Percentiles rank a stretch among this genome's conserved stretches.
Conservation (phyloP, 306 rosid species). For the Pyrus communis region DNA sequence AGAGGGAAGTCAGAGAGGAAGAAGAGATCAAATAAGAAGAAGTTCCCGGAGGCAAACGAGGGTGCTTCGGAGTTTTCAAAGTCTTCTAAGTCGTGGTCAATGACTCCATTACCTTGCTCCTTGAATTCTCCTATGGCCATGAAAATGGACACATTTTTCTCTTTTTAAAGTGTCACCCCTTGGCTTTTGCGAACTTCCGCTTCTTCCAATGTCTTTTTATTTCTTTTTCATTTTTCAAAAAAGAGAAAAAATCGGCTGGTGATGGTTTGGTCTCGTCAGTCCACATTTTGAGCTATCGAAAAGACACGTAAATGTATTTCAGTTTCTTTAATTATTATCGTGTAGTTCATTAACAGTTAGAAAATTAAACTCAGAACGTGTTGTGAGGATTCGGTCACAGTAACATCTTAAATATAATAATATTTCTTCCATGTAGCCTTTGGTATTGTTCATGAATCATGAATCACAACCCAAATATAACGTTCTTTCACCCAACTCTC, state of each 20-base stretch:
- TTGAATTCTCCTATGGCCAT: conserved; percentile 28
- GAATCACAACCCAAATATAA: not conserved
- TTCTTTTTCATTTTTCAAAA: too few relatives aligned
- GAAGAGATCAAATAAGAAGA: conserved; percentile 31
- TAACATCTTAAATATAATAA: too few relatives aligned
- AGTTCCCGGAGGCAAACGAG: conserved; percentile 34
- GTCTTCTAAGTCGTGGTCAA: conserved; percentile 59
- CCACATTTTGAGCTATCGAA: rapidly evolving
- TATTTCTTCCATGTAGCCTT: not conserved
- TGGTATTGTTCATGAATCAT: not conserved
- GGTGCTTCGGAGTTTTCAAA: conserved; percentile 63
- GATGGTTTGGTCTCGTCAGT: too few relatives aligned
- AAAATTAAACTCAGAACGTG: too few relatives aligned
- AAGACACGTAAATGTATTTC: rapidly evolving
- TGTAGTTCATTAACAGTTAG: rapidly evolving
- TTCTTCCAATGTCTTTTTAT: conserved; percentile 9
- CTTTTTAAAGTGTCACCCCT: conserved; percentile 1
- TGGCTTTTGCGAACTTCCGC: conserved; percentile 17
- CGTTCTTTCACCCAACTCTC: not conserved
- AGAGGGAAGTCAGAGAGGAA: conserved; percentile 6
- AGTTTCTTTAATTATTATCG: rapidly evolving
- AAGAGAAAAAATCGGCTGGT: too few relatives aligned
- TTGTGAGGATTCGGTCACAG: too few relatives aligned
- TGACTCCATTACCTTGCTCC: conserved; percentile 35
- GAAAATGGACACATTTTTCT: conserved; percentile 33